Base-by-base conservation (phyloP, 495 filamentous ascomycete genomes). In the Tuber melanosporum region DNA sequence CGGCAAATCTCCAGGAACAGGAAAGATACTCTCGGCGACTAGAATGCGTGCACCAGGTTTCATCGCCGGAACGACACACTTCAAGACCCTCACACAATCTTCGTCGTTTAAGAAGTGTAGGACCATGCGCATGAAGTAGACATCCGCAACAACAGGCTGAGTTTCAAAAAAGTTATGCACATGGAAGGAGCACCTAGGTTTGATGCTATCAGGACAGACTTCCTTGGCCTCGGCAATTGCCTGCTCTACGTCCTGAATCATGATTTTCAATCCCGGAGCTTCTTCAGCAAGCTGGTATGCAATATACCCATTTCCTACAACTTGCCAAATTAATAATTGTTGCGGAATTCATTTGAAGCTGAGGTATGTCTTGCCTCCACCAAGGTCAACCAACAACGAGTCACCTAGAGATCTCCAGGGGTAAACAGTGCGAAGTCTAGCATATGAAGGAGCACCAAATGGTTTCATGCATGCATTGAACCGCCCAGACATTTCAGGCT, bases 71-170 rank as follows among this genome's bases (percentile, higher is more conserved):
- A 86, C 78, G 10, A 88, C 75, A 12, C 85, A 83, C 36, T 77
- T 79, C 9, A 90, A 76, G 72, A 89, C 87, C 41, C 78, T 83
- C 4, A 84, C 74, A 5, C 83, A 85, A 43, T 88, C 84, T n/a
- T 82, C 76, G 43, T 87, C 84, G 7, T 85, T 78, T 84, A 86
- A 86, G 77, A 90, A 87, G 76, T 90, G 89, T n/a, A 90, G 77
- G 39, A 90, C 85, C 74, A 85, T 83, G 42, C 89, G 86, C 43
- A 89, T 79, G 52, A 90, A 84, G 77, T 90, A 90, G 19, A 88
- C 84, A 70, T 89, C 87, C 8, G 89, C 89, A n/a, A 79, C 74
- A 10, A 87, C 79, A 0, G 86, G 84, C 78, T 90, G 88, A 6
- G 82, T 79, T 44, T 84, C 72, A 82, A 88, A 87, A 77, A 90